These are phyloP conservation scores for Melaleuca quinquenervia DNA, from an alignment of 345 rosid species.

Conservation along the genomic window DNA sequence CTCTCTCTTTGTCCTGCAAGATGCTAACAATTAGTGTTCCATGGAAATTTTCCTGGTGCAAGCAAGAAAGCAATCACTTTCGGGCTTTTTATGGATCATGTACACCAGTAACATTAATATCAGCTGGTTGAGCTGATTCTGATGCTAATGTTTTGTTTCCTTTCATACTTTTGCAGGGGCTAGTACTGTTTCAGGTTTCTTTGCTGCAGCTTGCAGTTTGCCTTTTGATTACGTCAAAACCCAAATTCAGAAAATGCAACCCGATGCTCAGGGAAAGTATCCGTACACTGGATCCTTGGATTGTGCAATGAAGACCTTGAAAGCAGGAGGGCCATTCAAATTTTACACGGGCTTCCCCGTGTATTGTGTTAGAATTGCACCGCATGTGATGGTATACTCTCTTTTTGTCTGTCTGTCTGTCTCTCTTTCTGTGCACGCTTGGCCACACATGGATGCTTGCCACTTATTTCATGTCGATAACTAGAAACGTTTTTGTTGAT, in stretches of 20 bases:
- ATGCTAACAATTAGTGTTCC: neutral
- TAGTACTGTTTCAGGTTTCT: constrained; percentile 86
- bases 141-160: neutral
- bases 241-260: constrained; percentile 99
- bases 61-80: neutral
- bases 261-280: constrained; percentile 83
- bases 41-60: neutral
- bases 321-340: constrained; percentile 82
- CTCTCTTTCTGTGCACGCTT: no score
- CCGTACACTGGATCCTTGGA: constrained; percentile 89
- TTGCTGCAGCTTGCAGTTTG: constrained; percentile 92
- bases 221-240: constrained; percentile 98
- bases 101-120: neutral
- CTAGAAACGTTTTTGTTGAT: constrained; percentile 1
- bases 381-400: constrained; percentile 86
- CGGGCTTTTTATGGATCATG: neutral
- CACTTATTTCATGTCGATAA: neutral
- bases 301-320: constrained; percentile 76
- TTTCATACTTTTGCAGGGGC: constrained; percentile 46
- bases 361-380: constrained; percentile 92
- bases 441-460: neutral
- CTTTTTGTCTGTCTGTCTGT: neutral
- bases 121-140: neutral
- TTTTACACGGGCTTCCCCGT: constrained; percentile 98
- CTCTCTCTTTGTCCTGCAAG: neutral